Conservation (phyloP, 2,329 filamentous ascomycete species). For the Pyrenophora tritici-repentis region DNA sequence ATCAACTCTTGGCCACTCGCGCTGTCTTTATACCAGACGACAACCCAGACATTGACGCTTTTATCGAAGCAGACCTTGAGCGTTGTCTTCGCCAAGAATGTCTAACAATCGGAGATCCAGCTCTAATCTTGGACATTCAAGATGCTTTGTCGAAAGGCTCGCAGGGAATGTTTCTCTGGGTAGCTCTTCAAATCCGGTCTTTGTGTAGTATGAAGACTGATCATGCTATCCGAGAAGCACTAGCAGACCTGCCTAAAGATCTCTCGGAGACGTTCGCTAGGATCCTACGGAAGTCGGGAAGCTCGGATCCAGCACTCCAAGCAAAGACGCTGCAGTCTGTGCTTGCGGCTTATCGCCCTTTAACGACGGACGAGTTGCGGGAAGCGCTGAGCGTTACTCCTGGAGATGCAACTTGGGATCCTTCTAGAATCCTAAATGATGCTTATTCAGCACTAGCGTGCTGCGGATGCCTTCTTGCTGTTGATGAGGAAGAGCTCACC, state of each 20-base stretch:
- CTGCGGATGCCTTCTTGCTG: slow-evolving; percentile 29
- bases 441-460: slow-evolving; percentile 21
- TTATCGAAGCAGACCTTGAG: slow-evolving; percentile 34
- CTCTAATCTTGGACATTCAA: slow-evolving; percentile 32
- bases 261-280: slow-evolving; percentile 18
- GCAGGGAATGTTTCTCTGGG: slow-evolving; percentile 38
- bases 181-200: slow-evolving; percentile 26
- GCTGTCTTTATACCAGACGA: slow-evolving; percentile 29
- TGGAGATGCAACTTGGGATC: slow-evolving; percentile 30
- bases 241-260: slow-evolving; percentile 22
- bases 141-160: slow-evolving; percentile 28
- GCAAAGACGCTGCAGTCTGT: slow-evolving; percentile 42
- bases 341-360: slow-evolving; percentile 30
- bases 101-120: slow-evolving; percentile 30
- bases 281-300: slow-evolving; percentile 8
- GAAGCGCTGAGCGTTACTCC: slow-evolving; percentile 49
- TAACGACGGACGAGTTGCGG: slow-evolving; percentile 45
- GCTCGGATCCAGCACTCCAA: slow-evolving; percentile 15
- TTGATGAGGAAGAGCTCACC: slow-evolving; percentile 33
- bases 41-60: slow-evolving; percentile 27
- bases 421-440: slow-evolving; percentile 22
- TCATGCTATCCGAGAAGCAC: slow-evolving; percentile 38
- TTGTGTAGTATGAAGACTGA: slow-evolving; percentile 47
- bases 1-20: not conserved
- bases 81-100: slow-evolving; percentile 19